phyloP scores from a whole-genome alignment of 371 early-diverging fungal genomes.

The Lichtheimia hyalospora region DNA sequence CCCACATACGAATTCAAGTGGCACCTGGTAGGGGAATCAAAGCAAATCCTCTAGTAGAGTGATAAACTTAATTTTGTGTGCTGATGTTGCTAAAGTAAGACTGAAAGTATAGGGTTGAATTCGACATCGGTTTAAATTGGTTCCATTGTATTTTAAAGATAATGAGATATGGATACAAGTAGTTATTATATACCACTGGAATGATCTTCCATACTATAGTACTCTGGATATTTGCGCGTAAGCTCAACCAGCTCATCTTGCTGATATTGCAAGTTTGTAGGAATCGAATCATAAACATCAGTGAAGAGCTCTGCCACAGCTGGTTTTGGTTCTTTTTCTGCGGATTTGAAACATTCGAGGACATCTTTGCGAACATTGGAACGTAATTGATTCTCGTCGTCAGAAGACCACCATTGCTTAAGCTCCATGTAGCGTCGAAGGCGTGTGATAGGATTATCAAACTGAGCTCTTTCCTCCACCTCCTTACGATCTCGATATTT shows the following conservation, averaged over 20 bases:
- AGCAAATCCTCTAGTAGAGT: no score
- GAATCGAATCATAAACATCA: slow-evolving; percentile 91
- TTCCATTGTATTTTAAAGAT: no score
- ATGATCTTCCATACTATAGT: slow-evolving; percentile 69
- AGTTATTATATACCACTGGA: slow-evolving; percentile 1
- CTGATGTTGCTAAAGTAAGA: no score
- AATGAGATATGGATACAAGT: no score
- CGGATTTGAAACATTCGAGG: slow-evolving; percentile 76
- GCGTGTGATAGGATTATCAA: slow-evolving; percentile 89
- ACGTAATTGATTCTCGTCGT: slow-evolving; percentile 70
- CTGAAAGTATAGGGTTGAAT: no score
- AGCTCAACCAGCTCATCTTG: slow-evolving; percentile 75
- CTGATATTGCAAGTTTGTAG: slow-evolving; percentile 77
- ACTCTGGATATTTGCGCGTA: slow-evolving; percentile 85
- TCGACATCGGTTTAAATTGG: no score
- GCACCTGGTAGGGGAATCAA: no score
- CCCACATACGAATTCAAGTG: no score
- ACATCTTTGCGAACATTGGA: slow-evolving; percentile 65
- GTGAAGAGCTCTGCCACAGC: slow-evolving; percentile 80
- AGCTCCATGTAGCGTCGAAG: slow-evolving; percentile 87
- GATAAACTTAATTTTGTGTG: no score
- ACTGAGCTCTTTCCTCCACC: slow-evolving; percentile 77
- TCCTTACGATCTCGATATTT: slow-evolving; percentile 85
- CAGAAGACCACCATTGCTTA: slow-evolving; percentile 84
- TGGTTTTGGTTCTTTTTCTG: slow-evolving; percentile 91